Conservation (phyloP, 2,329 filamentous ascomycete species). For the Fusarium nygamai region DNA sequence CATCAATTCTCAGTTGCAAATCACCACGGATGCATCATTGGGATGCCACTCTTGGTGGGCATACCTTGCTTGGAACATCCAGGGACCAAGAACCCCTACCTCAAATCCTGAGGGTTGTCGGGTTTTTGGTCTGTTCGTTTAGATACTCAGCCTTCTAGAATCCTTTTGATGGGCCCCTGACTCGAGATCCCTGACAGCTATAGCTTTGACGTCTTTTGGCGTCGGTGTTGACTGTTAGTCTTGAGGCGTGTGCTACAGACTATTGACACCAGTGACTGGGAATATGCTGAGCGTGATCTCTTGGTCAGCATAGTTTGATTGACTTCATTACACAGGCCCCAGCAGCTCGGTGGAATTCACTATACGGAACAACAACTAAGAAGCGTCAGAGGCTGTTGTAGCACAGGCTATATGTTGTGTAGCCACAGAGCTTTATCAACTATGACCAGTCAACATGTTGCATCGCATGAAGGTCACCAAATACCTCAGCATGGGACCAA, state of each 20-base stretch:
- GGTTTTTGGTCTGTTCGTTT: conserved; percentile 13
- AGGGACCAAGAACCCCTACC: conserved; percentile 23
- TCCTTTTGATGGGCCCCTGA: conserved; percentile 33
- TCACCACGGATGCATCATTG: conserved; percentile 5
- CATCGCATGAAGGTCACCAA: conserved; percentile 11
- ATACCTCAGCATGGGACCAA: conserved; percentile 6
- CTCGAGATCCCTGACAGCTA: conserved; percentile 29
- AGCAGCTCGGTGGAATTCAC: conserved; percentile 13
- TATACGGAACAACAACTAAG: neutral
- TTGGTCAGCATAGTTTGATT: conserved; percentile 25
- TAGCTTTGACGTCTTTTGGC: conserved; percentile 26
- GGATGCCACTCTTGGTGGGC: conserved; percentile 9
- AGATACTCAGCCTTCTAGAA: conserved; percentile 41
- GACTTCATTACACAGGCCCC: conserved; percentile 21
- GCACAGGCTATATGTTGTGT: conserved; percentile 1
- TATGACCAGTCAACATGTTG: conserved; percentile 27
- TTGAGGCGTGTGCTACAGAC: conserved; percentile 24
- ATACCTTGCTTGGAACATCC: conserved; percentile 5
- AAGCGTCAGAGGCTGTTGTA: conserved; percentile 14
- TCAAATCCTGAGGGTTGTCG: conserved; percentile 8
- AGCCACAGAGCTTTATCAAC: neutral
- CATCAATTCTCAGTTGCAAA: neutral
- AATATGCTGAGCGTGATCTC: conserved; percentile 2
- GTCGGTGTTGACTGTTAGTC: conserved; percentile 17
- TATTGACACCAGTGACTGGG: conserved; percentile 20